Conservation (phyloP, 2,329 filamentous ascomycete genomes). For the Trichoderma asperellum region DNA sequence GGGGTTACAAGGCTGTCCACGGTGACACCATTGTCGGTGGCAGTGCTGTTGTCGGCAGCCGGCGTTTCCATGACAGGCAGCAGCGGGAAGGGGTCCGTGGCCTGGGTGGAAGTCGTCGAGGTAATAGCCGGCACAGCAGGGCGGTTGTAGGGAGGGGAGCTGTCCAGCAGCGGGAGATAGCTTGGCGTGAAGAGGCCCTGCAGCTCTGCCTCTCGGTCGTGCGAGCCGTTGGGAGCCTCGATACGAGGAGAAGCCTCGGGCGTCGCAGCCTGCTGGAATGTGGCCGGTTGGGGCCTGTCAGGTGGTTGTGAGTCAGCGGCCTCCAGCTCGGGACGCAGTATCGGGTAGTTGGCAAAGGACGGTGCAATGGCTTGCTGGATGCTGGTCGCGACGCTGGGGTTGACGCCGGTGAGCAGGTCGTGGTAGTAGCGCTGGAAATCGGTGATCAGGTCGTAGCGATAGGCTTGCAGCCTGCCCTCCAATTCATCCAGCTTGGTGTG, state of each 20-base stretch:
- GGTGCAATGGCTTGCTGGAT: slow-evolving; percentile 53
- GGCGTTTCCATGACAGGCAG: slow-evolving; percentile 34
- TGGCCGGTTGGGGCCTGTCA: slow-evolving; percentile 36
- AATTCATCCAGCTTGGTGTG: slow-evolving; percentile 59
- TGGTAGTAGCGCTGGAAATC: slow-evolving; percentile 61
- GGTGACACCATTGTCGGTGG: slow-evolving; percentile 30
- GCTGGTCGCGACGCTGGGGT: slow-evolving; percentile 50
- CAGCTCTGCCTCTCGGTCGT: slow-evolving; percentile 60
- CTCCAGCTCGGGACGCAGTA: slow-evolving; percentile 47
- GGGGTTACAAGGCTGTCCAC: slow-evolving; percentile 33
- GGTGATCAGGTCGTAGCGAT: slow-evolving; percentile 59
- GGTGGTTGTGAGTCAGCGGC: slow-evolving; percentile 43
- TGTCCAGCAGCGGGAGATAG: slow-evolving; percentile 65
- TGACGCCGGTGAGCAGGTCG: slow-evolving; percentile 53
- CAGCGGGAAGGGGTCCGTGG: slow-evolving; percentile 30
- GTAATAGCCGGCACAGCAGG: slow-evolving; percentile 27
- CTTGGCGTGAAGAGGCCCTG: slow-evolving; percentile 65
- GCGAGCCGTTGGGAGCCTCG: slow-evolving; percentile 47
- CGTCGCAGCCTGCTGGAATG: slow-evolving; percentile 40
- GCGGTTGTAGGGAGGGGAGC: slow-evolving; percentile 36
- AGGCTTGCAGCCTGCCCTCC: slow-evolving; percentile 59
- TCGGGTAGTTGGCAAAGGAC: slow-evolving; percentile 51
- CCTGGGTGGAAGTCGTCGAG: slow-evolving; percentile 13
- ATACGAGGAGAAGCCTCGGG: slow-evolving; percentile 31
- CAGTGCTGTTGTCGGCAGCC: slow-evolving; percentile 33